Base-by-base conservation (phyloP, 108 stramenopile species). In the Phaeodactylum tricornutum region DNA sequence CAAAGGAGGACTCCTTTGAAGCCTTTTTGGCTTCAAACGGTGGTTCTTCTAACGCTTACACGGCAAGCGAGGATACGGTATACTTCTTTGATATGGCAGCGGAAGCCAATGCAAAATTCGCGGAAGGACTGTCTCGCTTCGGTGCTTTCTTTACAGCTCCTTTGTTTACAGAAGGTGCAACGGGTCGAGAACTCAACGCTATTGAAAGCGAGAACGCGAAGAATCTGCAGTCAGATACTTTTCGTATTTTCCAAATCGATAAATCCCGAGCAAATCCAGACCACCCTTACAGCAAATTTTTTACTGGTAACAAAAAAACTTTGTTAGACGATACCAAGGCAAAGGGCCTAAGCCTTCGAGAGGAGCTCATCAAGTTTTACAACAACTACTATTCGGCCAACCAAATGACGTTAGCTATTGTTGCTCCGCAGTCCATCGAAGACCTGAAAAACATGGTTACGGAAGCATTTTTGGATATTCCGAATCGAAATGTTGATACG, bases 191-290 rank as follows among this genome's bases (percentile, higher is more conserved):
- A 71, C 44, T 97, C 30, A 91, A 95, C 50, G 94, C 96, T 19
- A 92, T 97, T 30, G 92, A 95, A 29, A 84, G 79, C 30, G 96
- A 97, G 62, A 76, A 97, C 68, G 67, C 82, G 34, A 97, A 95
- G 50, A 95, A 97, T 53, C 55, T 94, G 33, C 92, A 95, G 67
- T 69, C 63, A 12, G 95, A 96, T 55, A 55, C 67, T 5, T 95
- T 93, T 60, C 63, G 95, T 2, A 31, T 75, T 26, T 94, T 84
- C 57, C 89, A 96, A 57, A 58, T 97, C 17, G 66, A 83, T 45
- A 97, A 95, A 51, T 58, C 75, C 38, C 59, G 88, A 2, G 88
- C 87, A 27, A 87, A 89, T 53, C 57, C 59, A 3, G 60, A 83
- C 0, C 94, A 97, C 66, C 93, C 96, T 0, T 90, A 75, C 53